Evolutionary conservation across 2,329 filamentous ascomycete species (phyloP), one percentile per base, ranked within the genome.

Genomic region (Emergomyces orientalis): DNA sequence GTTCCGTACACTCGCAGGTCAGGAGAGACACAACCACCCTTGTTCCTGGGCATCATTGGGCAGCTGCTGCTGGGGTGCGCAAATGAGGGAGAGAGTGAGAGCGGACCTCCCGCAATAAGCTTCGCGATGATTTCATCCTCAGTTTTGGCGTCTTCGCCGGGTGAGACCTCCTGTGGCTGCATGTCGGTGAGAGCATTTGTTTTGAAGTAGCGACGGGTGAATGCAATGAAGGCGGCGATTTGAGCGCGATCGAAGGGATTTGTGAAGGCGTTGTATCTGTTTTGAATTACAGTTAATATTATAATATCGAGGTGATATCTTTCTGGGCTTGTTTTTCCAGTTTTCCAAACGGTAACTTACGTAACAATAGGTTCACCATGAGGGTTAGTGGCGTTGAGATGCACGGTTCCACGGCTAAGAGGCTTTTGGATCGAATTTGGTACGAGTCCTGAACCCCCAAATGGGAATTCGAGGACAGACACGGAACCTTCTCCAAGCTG

Each of bases 1-100:
- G 72, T 69, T 7, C 73, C 74, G 59, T 75, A 72, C 2, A 74
- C 72, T 58, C 45, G 66, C 56, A 72, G 59, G 6, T 71, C 65
- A 13, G 68, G 61, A 63, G 72, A 69, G 0, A 77, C 71, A 4
- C 75, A 74, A 0, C 73, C 74, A 3, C 70, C 72, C 2, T 62
- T 57, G 22, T 71, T 68, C 6, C 60, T 65, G 11, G 70, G 68
- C 51, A 69, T 66, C 75, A 78, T 78, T 6, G 70, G 70, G 45
- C 69, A 71, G 0, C 74, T 73, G 0, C 71, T 72, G 2, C 66
- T 60, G 0, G 70, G 70, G 54, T 78, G 74, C 25, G 64, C 64
- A 30, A 65, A 65, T 8, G 64, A 63, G 14, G 64, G 63, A 2
- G 34, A 25, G 6, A 60, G 27, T 14, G 59, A 49, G 25, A 60